These are phyloP conservation scores for Erysiphe neolycopersici DNA, from an alignment of 2,329 filamentous ascomycete genomes.

Conservation along the genomic window DNA sequence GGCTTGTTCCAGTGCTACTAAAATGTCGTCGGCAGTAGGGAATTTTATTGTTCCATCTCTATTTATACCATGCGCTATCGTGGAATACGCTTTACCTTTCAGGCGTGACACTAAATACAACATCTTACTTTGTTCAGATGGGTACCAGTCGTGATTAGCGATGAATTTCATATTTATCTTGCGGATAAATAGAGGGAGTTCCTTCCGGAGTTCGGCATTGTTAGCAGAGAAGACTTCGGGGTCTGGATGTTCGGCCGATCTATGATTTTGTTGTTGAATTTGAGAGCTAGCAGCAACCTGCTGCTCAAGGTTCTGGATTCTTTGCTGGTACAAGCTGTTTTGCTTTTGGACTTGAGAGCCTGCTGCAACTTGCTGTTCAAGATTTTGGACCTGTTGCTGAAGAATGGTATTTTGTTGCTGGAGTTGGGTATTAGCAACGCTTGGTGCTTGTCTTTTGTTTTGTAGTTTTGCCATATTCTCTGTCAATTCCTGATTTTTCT, in stretches of 20 bases:
- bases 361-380: too few species aligned
- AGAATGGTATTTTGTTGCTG: too few species aligned
- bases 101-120: neutral
- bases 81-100: neutral
- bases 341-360: too few species aligned
- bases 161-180: neutral
- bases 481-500: neutral
- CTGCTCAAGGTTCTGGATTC: too few species aligned
- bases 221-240: neutral
- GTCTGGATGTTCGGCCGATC: neutral
- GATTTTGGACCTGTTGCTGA: too few species aligned
- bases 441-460: too few species aligned
- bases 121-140: neutral
- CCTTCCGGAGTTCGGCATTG: neutral
- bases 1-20: neutral
- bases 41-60: neutral
- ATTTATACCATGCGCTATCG: neutral
- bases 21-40: neutral
- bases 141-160: neutral
- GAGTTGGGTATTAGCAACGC: too few species aligned
- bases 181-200: neutral
- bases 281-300: too few species aligned
- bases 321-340: too few species aligned
- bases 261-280: neutral
- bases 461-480: too few species aligned